These are phyloP conservation scores for Penicillium janthinellum DNA, from an alignment of 2,329 filamentous ascomycete genomes.

Conservation along the genomic window DNA sequence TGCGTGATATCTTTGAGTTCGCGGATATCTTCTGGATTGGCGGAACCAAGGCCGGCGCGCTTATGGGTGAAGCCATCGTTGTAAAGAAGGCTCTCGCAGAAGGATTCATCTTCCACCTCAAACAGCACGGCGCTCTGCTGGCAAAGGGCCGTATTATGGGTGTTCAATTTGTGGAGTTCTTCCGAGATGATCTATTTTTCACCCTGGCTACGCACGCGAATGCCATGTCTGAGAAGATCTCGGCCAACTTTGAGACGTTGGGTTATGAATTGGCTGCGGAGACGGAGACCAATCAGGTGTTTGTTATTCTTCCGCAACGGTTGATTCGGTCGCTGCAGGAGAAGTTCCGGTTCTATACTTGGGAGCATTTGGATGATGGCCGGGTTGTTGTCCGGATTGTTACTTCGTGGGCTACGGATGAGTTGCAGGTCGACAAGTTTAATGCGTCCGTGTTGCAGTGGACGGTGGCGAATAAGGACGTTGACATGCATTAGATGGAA, in stretches of 20 bases:
- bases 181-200: slow-evolving; percentile 50
- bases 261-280: slow-evolving; percentile 49
- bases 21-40: slow-evolving; percentile 60
- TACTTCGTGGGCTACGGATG: slow-evolving; percentile 56
- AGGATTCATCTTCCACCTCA: slow-evolving; percentile 56
- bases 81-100: slow-evolving; percentile 49
- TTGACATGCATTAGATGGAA: slow-evolving; percentile 6
- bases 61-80: slow-evolving; percentile 55
- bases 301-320: slow-evolving; percentile 47
- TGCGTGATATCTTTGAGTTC: slow-evolving; percentile 50
- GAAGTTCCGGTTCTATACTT: slow-evolving; percentile 52
- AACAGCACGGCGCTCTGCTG: slow-evolving; percentile 55
- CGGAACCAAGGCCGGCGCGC: slow-evolving; percentile 55
- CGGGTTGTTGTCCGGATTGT: slow-evolving; percentile 49
- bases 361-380: slow-evolving; percentile 48
- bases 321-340: slow-evolving; percentile 47
- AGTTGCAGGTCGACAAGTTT: slow-evolving; percentile 43
- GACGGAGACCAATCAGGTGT: slow-evolving; percentile 57
- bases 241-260: slow-evolving; percentile 44
- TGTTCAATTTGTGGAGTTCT: slow-evolving; percentile 54
- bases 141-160: slow-evolving; percentile 55
- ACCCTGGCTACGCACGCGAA: slow-evolving; percentile 52
- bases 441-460: slow-evolving; percentile 34
- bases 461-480: slow-evolving; percentile 22
- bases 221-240: slow-evolving; percentile 48